Evolutionary conservation across 345 rosid genomes (phyloP).

Genomic region (Euphorbia peplus): DNA sequence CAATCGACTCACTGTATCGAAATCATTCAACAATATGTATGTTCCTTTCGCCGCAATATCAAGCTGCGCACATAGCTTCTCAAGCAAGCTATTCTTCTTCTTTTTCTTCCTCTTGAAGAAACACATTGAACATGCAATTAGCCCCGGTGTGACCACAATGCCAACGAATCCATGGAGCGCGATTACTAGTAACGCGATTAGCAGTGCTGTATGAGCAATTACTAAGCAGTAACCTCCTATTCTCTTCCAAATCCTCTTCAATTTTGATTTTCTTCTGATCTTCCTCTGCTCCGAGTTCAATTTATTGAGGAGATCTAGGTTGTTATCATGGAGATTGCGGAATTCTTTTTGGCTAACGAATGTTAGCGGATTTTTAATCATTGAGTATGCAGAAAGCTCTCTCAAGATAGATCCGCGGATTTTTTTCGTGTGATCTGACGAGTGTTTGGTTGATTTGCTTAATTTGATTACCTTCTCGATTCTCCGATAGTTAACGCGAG

Average conservation of each 20-base stretch:
- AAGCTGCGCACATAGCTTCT: constrained; percentile 51
- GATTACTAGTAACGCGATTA: constrained; percentile 38
- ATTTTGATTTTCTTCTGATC: constrained; percentile 42
- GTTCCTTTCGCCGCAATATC: constrained; percentile 75
- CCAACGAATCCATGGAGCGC: constrained; percentile 68
- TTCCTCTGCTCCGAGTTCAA: constrained; percentile 48
- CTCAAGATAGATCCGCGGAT: constrained; percentile 23
- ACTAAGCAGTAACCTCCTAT: constrained; percentile 43
- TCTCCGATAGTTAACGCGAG: constrained; percentile 44
- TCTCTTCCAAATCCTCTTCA: constrained; percentile 39
- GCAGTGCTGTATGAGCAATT: constrained; percentile 41
- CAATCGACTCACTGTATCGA: constrained; percentile 63
- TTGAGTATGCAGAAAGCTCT: constrained; percentile 53
- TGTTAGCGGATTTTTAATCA: constrained; percentile 53
- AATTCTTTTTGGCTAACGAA: constrained; percentile 33
- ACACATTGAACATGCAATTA: constrained; percentile 36
- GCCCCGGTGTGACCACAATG: constrained; percentile 53
- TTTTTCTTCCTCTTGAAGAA: constrained; percentile 47
- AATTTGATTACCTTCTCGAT: constrained; percentile 49
- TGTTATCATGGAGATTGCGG: constrained; percentile 39
- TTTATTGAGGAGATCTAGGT: constrained; percentile 39
- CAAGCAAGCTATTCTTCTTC: constrained; percentile 27
- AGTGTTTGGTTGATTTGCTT: constrained; percentile 30
- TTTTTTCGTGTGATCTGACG: constrained; percentile 16
- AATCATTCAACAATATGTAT: constrained; percentile 68